Evolutionary conservation across 345 rosid genomes (phyloP).

Genomic region (Ricinus communis): DNA sequence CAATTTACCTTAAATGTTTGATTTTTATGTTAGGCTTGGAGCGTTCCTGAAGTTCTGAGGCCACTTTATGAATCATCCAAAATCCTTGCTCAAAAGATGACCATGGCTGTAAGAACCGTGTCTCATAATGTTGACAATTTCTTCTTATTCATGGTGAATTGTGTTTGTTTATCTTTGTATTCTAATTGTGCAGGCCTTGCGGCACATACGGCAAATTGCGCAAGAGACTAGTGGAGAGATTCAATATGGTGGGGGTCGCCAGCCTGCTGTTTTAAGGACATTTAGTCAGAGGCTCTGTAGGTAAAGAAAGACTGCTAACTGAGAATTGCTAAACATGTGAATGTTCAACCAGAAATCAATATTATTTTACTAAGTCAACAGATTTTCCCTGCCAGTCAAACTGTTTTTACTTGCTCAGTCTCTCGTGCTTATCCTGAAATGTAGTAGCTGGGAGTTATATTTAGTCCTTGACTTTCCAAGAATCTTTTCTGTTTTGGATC

Average conservation of each 20-base stretch:
- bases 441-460: not conserved
- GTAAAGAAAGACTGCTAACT: constrained; percentile 33
- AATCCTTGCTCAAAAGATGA: constrained; percentile 93
- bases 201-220: constrained; percentile 82
- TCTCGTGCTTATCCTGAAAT: not conserved
- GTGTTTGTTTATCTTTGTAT: constrained; percentile 1
- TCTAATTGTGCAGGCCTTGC: constrained; percentile 56
- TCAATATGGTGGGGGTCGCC: constrained; percentile 90
- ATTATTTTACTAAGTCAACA: not conserved
- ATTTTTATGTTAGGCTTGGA: constrained; percentile 55
- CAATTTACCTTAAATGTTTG: not conserved
- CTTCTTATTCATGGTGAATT: not conserved
- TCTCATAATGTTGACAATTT: not conserved
- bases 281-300: constrained; percentile 92
- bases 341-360: not conserved
- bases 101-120: constrained; percentile 67
- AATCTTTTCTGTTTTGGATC: constrained; percentile 18
- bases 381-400: not conserved
- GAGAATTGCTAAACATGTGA: not conserved
- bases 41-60: constrained; percentile 93
- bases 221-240: constrained; percentile 93
- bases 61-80: constrained; percentile 94
- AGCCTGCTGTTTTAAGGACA: constrained; percentile 92
- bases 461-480: not conserved
- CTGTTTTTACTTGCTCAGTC: not conserved